Percentiles rank a stretch among this genome's conserved stretches.
phyloP scores from a whole-genome alignment of 2,329 filamentous ascomycete species.

The Phialophora tarda region DNA sequence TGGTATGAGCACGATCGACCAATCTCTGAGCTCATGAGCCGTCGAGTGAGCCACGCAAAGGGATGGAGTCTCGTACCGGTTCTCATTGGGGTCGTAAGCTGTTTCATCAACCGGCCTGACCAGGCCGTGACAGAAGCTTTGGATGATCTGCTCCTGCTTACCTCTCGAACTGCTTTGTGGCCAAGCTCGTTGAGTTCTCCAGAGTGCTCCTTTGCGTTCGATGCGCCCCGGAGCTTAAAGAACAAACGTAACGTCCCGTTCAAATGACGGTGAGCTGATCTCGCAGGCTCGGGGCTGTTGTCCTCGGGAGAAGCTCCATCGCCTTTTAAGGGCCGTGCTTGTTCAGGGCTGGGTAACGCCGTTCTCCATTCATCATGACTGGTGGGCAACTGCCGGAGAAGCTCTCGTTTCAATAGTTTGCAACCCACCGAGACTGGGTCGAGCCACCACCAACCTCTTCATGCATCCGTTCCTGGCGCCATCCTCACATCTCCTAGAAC shows the following conservation, averaged over 20 bases:
- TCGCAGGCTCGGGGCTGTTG: not conserved
- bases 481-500: not conserved
- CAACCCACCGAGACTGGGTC: not conserved
- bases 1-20: not conserved
- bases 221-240: not conserved
- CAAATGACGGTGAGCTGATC: not conserved
- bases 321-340: not conserved
- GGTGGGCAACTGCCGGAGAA: slow-evolving; percentile 3
- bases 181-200: not conserved
- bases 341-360: not conserved
- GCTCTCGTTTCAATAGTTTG: not conserved
- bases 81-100: not conserved
- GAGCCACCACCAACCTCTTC: not conserved
- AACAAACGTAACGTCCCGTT: not conserved
- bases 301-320: not conserved
- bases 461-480: slow-evolving; percentile 8
- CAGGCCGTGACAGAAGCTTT: not conserved
- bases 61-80: not conserved
- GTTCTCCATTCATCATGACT: not conserved
- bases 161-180: not conserved
- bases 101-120: not conserved
- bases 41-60: not conserved
- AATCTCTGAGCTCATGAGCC: not conserved
- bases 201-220: not conserved
- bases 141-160: not conserved